Base-by-base conservation (phyloP, 371 early-diverging fungal species). In the Syncephalastrum contaminatum region DNA sequence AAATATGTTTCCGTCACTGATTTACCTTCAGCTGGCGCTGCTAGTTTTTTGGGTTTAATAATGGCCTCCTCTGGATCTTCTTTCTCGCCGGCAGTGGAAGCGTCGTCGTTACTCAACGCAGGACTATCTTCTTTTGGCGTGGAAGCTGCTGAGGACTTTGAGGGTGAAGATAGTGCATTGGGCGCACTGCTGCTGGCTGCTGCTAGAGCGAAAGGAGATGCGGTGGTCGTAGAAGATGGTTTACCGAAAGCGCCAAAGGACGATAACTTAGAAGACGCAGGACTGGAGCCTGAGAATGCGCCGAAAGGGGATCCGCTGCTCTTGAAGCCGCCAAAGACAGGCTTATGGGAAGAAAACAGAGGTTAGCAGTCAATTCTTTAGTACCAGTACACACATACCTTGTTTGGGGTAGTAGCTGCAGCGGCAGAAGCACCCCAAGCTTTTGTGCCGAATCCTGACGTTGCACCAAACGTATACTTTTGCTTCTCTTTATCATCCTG, bases 401-500 rank as follows among this genome's bases (percentile, higher is more conserved):
- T 74, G 30, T 64, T 52, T n/a, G 72, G 64, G 41, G 62, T 56
- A 18, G 46, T 24, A 20, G 57, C 43, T 13, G 49, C 16, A 30
- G 60, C 39, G 14, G 53, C 19, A 19, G 50, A 27, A 27, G 50
- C 36, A 18, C 43, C 43, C 77, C 73, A 77, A 10, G 66, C 72
- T 53, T 73, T 73, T 18, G 64, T 69, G 40, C 77, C 77, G 46
- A 77, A 77, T 10, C 77, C 77, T 40, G 77, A 77, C 43, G 77
- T 65, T 22, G 72, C 53, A 40, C 77, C 77, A 69, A 77, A 77
- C 1, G 74, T 67, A 51, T 77, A 77, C 48, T 77, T 77, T 27
- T 69, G 64, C 43, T 69, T 63, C 14, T 62, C 64, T 1, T 24
- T 18, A 14, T 51, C 57, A 18, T 54, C 42, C 14, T 24, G 39